Base-by-base conservation (phyloP, 345 rosid genomes). In the Durio zibethinus region DNA sequence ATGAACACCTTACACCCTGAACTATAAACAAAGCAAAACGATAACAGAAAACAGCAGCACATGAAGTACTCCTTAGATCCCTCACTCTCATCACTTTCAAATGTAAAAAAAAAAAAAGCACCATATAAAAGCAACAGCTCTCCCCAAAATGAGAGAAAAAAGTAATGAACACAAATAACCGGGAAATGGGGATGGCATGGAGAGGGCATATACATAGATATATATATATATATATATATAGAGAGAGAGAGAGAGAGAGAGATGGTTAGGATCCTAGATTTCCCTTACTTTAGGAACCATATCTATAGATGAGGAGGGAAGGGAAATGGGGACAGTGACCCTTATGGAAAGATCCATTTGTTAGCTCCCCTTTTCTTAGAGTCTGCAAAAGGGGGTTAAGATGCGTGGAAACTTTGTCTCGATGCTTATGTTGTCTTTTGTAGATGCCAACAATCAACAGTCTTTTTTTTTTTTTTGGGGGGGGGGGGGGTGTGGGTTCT, bases 11-110 rank as follows among this genome's bases (percentile, higher is more conserved):
- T 12, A 50, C 54, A 50, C 54, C 4, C 20, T 4, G 4, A 27
- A 25, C 64, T 29, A 60, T 25, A 23, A 9, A 57, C 5, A 60
- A 29, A 27, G 3, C 0, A 45, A 69, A 25, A 27, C 79, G 54
- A 59, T 11, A 60, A 73, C 73, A n/a, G 64, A 78, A 64, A 48
- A 61, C 76, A 21, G 52, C 72, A 80, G 33, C 73, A 64, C 80
- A 80, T 80, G 81, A 78, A 31, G 66, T 69, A 54, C 47, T 71
- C 85, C 86, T 89, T 27, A 89, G 90, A 87, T 87, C 92, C 89
- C 81, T 81, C 86, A 79, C 79, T 84, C 83, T 66, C 71, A 84
- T 88, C 78, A 80, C 88, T 85, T 84, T 79, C 82, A 81, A 82
- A 84, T 86, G 86, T 76, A 80, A 6, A 65, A 63, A 20, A n/a